A percentile compares a stretch with the other conserved stretches of the same genome.
Evolutionary conservation across 345 rosid species (phyloP).

Genomic region (Crucihimalaya himalaica): DNA sequence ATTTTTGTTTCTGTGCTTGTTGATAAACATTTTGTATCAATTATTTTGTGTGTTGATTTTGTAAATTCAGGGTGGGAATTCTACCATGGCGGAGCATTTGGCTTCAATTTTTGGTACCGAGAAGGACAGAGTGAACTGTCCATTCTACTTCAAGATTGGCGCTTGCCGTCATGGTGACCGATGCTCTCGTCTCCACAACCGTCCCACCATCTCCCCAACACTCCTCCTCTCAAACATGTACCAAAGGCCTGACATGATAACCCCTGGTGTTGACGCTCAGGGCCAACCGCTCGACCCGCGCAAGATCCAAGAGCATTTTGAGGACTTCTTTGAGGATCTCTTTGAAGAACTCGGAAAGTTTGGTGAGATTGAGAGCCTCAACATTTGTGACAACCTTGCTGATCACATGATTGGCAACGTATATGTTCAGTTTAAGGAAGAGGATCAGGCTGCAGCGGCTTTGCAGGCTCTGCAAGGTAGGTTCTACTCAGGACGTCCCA

Average conservation of each 20-base stretch:
- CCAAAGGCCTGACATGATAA: conserved; percentile 80
- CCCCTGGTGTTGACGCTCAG: conserved; percentile 76
- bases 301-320: conserved; percentile 82
- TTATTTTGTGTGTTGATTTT: background rate
- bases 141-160: conserved; percentile 87
- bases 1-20: background rate
- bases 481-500: conserved; percentile 87
- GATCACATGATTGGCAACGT: conserved; percentile 95
- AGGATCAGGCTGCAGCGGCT: conserved; percentile 89
- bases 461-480: conserved; percentile 75
- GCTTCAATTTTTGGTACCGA: conserved; percentile 89
- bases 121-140: conserved; percentile 86
- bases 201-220: conserved; percentile 80
- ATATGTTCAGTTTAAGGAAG: conserved; percentile 85
- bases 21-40: background rate
- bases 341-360: conserved; percentile 88
- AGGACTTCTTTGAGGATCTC: conserved; percentile 84
- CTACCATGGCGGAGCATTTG: conserved; percentile 90
- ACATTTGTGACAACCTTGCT: conserved; percentile 86
- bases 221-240: conserved; percentile 75
- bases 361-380: conserved; percentile 86
- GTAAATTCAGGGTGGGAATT: conserved; percentile 16
- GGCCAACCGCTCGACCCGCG: conserved; percentile 76
- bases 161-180: conserved; percentile 95
- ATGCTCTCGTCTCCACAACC: conserved; percentile 85